These are phyloP conservation scores for Penicillium sp. DNA, from an alignment of 2,329 filamentous ascomycete genomes.

Conservation along the genomic window DNA sequence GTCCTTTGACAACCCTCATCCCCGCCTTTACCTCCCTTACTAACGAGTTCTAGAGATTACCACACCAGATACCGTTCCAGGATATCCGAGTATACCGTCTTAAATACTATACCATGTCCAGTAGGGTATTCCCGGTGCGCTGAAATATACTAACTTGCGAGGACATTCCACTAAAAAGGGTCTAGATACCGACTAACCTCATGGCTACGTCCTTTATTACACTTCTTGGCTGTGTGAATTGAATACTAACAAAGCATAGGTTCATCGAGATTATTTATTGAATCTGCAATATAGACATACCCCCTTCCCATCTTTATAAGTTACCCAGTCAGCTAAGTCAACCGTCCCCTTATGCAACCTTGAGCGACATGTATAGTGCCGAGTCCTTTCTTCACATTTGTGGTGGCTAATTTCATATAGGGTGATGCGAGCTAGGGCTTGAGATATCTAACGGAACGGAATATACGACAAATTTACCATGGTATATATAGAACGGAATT, in stretches of 20 bases:
- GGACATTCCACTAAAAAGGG: background rate
- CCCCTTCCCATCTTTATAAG: too few species aligned
- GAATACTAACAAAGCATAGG: background rate
- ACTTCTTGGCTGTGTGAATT: too few species aligned
- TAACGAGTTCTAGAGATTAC: background rate
- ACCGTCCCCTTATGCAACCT: background rate
- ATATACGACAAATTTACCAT: background rate
- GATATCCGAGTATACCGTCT: background rate
- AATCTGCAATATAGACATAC: background rate
- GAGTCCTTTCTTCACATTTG: too few species aligned
- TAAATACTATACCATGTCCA: background rate
- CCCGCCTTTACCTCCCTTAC: background rate
- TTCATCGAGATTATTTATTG: background rate
- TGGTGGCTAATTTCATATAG: background rate
- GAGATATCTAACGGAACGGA: background rate
- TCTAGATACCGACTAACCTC: background rate
- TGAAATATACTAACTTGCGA: background rate
- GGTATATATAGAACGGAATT: background rate
- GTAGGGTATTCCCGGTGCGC: background rate
- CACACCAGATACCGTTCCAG: background rate
- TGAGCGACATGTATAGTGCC: too few species aligned
- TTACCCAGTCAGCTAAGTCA: background rate
- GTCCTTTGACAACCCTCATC: background rate
- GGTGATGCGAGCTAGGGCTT: background rate
- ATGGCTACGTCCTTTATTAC: background rate